Percentiles rank a stretch among this genome's conserved stretches.
phyloP scores from a whole-genome alignment of 495 filamentous ascomycete species.

The Oidiodendron maius region DNA sequence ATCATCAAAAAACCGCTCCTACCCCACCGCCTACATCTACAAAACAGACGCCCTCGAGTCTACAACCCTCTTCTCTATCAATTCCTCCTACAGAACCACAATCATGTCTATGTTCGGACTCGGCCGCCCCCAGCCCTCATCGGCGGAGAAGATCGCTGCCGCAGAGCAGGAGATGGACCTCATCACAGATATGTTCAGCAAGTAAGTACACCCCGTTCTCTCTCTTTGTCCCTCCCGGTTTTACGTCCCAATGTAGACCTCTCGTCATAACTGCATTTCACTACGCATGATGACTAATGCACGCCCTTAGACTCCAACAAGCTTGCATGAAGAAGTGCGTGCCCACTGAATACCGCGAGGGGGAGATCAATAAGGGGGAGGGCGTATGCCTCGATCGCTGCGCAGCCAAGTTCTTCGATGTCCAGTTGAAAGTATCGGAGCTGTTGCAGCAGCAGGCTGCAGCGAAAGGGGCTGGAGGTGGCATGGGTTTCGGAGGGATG shows the following conservation, averaged over 20 bases:
- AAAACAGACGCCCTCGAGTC: neutral
- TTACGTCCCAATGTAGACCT: neutral
- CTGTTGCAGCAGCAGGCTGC: constrained; percentile 44
- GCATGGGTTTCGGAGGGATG: constrained; percentile 28
- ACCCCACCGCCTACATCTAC: neutral
- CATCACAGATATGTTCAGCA: constrained; percentile 92
- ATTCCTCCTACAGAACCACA: constrained; percentile 3
- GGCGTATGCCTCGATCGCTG: constrained; percentile 96
- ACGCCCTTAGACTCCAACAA: constrained; percentile 61
- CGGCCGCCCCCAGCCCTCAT: constrained; percentile 82
- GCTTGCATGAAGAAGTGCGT: constrained; percentile 92
- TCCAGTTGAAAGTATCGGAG: constrained; percentile 83
- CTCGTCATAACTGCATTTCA: neutral
- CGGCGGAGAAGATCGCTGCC: constrained; percentile 89
- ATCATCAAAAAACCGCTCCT: constrained; percentile 2
- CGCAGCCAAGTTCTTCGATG: constrained; percentile 95
- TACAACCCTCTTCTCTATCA: neutral
- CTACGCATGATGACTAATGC: neutral
- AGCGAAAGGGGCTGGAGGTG: constrained; percentile 32
- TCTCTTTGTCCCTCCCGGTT: neutral
- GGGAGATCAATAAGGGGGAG: constrained; percentile 96
- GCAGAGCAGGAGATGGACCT: constrained; percentile 94
- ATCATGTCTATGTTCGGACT: constrained; percentile 82
- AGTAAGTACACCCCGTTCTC: constrained; percentile 44
- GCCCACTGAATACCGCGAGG: constrained; percentile 83